These are phyloP conservation scores for Cymbopogon flexuosus DNA, from an alignment of 202 grass and related monocot genomes.

Conservation along the genomic window DNA sequence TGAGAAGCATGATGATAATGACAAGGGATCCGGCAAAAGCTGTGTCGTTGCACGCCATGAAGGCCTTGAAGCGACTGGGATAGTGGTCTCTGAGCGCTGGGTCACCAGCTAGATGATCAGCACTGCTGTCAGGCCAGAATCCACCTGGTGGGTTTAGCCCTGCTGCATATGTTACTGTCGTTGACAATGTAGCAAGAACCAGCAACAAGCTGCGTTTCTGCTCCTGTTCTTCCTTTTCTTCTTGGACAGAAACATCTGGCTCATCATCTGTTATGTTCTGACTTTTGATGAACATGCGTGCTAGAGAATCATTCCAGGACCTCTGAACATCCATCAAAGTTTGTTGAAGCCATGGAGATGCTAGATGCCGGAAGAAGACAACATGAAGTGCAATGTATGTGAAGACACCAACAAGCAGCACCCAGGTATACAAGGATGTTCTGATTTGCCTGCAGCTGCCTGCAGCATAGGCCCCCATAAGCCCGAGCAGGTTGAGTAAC, in stretches of 20 bases:
- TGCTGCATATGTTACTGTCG: conserved; percentile 21
- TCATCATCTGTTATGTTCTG: not conserved
- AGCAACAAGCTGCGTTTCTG: conserved; percentile 16
- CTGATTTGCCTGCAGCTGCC: conserved; percentile 42
- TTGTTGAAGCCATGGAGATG: conserved; percentile 6
- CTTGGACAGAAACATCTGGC: not conserved
- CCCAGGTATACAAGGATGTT: conserved; percentile 11
- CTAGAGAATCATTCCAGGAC: not conserved
- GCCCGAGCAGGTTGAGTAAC: conserved; percentile 40
- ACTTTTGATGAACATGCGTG: not conserved
- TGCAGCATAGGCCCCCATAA: conserved; percentile 63
- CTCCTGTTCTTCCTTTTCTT: conserved; percentile 21
- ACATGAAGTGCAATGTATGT: conserved; percentile 7
- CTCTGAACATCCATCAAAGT: conserved; percentile 16
- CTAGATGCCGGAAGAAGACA: conserved; percentile 15
- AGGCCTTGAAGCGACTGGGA: conserved; percentile 2
- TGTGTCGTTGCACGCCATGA: conserved; percentile 18
- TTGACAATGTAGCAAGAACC: conserved; percentile 13
- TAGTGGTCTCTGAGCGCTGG: not conserved
- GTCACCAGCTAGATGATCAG: conserved; percentile 6
- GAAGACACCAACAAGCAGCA: conserved; percentile 1
- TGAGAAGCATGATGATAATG: conserved; percentile 21
- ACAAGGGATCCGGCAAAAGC: conserved; percentile 18
- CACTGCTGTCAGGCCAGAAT: conserved; percentile 17
- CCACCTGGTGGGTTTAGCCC: conserved; percentile 31